Evolutionary conservation across 2,329 filamentous ascomycete species (phyloP).

Genomic region (Myriosclerotinia duriaeana): DNA sequence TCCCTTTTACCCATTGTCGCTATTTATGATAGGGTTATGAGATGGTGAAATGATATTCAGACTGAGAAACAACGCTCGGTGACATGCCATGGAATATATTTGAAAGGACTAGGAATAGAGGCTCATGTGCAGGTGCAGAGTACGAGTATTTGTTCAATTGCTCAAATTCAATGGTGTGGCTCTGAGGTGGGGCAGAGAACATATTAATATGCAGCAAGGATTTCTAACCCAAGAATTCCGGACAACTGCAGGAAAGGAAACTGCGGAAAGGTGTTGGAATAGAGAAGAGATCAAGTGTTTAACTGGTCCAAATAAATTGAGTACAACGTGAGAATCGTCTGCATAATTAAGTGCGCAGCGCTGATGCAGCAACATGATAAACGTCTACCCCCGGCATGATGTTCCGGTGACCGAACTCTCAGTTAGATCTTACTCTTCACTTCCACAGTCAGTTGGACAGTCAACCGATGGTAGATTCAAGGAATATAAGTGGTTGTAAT

Average conservation of each 20-base stretch:
- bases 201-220: conserved; percentile 18
- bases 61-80: neutral
- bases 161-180: conserved; percentile 12
- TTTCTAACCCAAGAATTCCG: conserved; percentile 4
- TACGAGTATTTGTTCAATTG: conserved; percentile 17
- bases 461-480: neutral
- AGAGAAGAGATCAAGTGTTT: conserved; percentile 5
- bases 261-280: conserved; percentile 2
- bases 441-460: conserved; percentile 11
- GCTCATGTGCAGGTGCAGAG: neutral
- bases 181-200: conserved; percentile 12
- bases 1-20: conserved; percentile 16
- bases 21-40: neutral
- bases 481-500: neutral
- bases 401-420: conserved; percentile 20
- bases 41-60: neutral
- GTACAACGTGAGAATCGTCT: conserved; percentile 9
- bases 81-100: conserved; percentile 7
- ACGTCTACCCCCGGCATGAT: conserved; percentile 13
- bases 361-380: conserved; percentile 14
- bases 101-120: conserved; percentile 9
- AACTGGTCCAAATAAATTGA: neutral
- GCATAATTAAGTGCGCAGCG: conserved; percentile 13
- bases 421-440: conserved; percentile 13
- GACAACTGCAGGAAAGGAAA: conserved; percentile 13